Conservation (phyloP, 225 moss, liverwort and hornwort genomes). For the Physcomitrellopsis africana region DNA sequence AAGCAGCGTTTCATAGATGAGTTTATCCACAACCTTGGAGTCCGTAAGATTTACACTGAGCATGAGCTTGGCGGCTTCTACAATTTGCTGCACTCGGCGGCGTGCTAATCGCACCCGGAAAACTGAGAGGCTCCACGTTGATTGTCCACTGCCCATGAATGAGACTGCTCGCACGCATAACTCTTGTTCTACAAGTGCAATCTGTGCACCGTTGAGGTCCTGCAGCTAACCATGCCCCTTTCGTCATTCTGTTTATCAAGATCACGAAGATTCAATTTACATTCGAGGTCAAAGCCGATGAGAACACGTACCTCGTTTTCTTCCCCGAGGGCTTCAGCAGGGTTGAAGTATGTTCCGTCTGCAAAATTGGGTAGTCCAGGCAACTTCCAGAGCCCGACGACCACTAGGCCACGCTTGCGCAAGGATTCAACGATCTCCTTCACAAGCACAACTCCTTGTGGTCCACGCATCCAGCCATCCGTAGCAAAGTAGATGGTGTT, state of each 20-base stretch:
- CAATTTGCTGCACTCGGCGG: slow-evolving; percentile 38
- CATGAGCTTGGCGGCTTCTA: slow-evolving; percentile 30
- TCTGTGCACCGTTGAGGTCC: slow-evolving; percentile 62
- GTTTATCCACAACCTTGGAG: slow-evolving; percentile 19
- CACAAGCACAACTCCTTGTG: slow-evolving; percentile 40
- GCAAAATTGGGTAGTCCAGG: slow-evolving; percentile 64
- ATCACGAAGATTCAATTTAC: neutral
- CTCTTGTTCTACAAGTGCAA: slow-evolving; percentile 83
- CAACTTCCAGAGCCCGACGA: slow-evolving; percentile 75
- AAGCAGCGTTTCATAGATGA: slow-evolving; percentile 41
- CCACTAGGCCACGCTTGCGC: slow-evolving; percentile 52
- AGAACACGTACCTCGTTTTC: slow-evolving; percentile 28
- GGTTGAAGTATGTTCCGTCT: slow-evolving; percentile 44
- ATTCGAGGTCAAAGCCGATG: neutral
- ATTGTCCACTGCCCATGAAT: slow-evolving; percentile 79
- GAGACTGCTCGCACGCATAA: slow-evolving; percentile 58
- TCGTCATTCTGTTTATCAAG: neutral
- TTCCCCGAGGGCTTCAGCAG: slow-evolving; percentile 28
- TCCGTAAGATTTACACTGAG: slow-evolving; percentile 20
- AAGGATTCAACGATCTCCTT: slow-evolving; percentile 60
- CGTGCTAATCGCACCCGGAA: slow-evolving; percentile 53
- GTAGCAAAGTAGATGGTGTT: slow-evolving; percentile 70
- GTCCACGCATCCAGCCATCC: slow-evolving; percentile 84
- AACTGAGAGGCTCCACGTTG: slow-evolving; percentile 80
- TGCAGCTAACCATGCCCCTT: neutral